Evolutionary conservation across 495 filamentous ascomycete genomes (phyloP).

Genomic region (Penicillium verhagenii): DNA sequence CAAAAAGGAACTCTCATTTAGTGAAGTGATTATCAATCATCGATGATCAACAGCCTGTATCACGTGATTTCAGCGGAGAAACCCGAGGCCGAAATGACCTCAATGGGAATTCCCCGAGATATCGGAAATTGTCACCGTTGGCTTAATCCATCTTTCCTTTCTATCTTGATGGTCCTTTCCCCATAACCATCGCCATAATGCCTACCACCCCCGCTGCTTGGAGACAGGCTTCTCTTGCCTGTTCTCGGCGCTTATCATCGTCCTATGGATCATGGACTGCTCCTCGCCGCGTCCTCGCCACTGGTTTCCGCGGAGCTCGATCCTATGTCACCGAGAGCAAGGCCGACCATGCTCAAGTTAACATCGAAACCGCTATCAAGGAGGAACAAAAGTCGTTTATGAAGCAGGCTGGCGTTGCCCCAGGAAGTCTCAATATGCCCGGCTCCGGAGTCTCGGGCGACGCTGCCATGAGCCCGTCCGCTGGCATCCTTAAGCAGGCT

Average conservation of each 20-base stretch:
- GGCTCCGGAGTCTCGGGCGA: conserved; percentile 60
- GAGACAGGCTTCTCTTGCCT: conserved; percentile 75
- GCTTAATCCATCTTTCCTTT: conserved; percentile 3
- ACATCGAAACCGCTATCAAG: conserved; percentile 75
- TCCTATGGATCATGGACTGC: conserved; percentile 45
- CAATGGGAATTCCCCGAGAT: conserved; percentile 18
- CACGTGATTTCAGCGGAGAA: neutral
- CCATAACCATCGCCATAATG: conserved; percentile 53
- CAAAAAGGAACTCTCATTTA: no score
- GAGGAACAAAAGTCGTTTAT: conserved; percentile 80
- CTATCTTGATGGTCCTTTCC: conserved; percentile 19
- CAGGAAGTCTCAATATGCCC: conserved; percentile 53
- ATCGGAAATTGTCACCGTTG: conserved; percentile 12
- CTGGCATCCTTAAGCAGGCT: conserved; percentile 87
- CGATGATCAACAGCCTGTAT: no score
- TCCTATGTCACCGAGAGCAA: conserved; percentile 85
- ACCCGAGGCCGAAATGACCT: conserved; percentile 7
- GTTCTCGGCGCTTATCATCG: conserved; percentile 52
- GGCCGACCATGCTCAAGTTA: conserved; percentile 76
- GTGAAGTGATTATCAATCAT: no score
- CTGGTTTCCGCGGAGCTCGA: conserved; percentile 38
- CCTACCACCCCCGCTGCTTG: conserved; percentile 68
- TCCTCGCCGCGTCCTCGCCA: conserved; percentile 43
- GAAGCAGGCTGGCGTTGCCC: conserved; percentile 63
- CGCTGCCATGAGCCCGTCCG: conserved; percentile 74